phyloP scores from a whole-genome alignment of 371 early-diverging fungal genomes.

The Rhizopus stolonifer region DNA sequence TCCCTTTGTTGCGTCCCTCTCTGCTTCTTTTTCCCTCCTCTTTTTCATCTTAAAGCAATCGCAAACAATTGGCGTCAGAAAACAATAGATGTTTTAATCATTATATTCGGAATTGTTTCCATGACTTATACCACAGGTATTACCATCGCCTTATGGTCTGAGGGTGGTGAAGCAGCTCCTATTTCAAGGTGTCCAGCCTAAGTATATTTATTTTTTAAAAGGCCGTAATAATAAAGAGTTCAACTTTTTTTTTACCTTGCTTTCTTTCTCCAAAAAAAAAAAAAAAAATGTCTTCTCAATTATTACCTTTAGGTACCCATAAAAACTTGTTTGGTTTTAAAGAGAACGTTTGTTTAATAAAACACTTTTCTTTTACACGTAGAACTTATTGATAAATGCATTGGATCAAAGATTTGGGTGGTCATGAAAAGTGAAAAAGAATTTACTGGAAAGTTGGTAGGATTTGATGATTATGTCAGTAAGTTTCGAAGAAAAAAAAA shows the following conservation, averaged over 20 bases:
- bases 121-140: conserved; percentile 78
- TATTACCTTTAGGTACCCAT: conserved; percentile 43
- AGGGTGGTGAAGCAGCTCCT: conserved; percentile 30
- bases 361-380: conserved; percentile 1
- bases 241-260: background rate
- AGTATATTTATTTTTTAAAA: background rate
- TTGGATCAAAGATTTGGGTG: conserved; percentile 70
- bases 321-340: background rate
- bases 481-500: conserved; percentile 37
- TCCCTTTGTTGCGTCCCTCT: conserved; percentile 76
- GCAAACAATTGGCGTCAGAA: conserved; percentile 44
- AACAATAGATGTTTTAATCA: conserved; percentile 59
- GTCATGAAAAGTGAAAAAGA: conserved; percentile 95
- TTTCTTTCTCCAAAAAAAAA: background rate
- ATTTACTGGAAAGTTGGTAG: conserved; percentile 90
- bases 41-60: conserved; percentile 74
- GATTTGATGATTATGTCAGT: conserved; percentile 99
- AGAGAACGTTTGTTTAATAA: background rate
- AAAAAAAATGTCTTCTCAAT: conserved; percentile 39
- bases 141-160: conserved; percentile 68
- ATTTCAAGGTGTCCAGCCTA: conserved; percentile 27
- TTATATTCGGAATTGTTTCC: conserved; percentile 69
- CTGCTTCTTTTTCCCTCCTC: conserved; percentile 77
- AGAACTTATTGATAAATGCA: conserved; percentile 98
- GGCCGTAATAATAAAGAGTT: no score